Percentiles rank a stretch among this genome's conserved stretches.
Evolutionary conservation across 805 yeast species (phyloP).

Genomic region (Wickerhamomyces alni): DNA sequence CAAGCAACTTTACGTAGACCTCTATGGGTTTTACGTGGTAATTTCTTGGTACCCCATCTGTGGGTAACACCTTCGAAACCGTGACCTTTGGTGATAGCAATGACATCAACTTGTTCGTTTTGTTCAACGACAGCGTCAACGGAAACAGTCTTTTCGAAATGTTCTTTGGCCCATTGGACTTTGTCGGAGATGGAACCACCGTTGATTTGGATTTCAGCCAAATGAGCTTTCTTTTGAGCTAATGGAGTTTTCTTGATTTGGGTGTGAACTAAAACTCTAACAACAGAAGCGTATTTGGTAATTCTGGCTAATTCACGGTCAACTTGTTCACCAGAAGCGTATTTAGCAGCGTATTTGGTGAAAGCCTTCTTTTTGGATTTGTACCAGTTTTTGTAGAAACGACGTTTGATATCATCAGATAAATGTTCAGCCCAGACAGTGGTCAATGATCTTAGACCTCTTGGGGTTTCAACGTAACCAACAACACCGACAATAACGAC

Average conservation of each 20-base stretch:
- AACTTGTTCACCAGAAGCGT: constrained; percentile 84
- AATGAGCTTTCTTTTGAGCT: constrained; percentile 98
- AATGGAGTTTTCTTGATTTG: constrained; percentile 99
- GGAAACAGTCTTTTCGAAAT: constrained; percentile 97
- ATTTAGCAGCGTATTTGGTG: constrained; percentile 99
- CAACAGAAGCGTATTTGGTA: constrained; percentile 96
- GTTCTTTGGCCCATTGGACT: constrained; percentile 98
- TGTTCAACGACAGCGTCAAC: constrained; percentile 97
- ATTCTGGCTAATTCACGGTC: constrained; percentile 98
- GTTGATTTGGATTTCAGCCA: constrained; percentile 99
- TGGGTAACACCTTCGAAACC: constrained; percentile 99
- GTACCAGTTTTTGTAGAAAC: constrained; percentile 99
- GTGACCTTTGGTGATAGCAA: constrained; percentile 99
- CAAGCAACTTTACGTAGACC: constrained; percentile 99
- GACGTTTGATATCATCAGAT: constrained; percentile 98
- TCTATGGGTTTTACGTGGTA: constrained; percentile 99
- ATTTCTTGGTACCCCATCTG: constrained; percentile 99
- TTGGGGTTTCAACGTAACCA: constrained; percentile 99
- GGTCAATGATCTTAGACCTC: constrained; percentile 99
- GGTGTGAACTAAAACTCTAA: constrained; percentile 99
- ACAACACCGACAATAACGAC: constrained; percentile 99
- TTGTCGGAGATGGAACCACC: constrained; percentile 98
- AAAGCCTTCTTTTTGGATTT: constrained; percentile 99
- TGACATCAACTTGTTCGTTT: constrained; percentile 96
- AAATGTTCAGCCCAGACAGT: constrained; percentile 99